These are phyloP conservation scores for Dispira parvispora DNA, from an alignment of 192 early-diverging fungal species.

Conservation along the genomic window DNA sequence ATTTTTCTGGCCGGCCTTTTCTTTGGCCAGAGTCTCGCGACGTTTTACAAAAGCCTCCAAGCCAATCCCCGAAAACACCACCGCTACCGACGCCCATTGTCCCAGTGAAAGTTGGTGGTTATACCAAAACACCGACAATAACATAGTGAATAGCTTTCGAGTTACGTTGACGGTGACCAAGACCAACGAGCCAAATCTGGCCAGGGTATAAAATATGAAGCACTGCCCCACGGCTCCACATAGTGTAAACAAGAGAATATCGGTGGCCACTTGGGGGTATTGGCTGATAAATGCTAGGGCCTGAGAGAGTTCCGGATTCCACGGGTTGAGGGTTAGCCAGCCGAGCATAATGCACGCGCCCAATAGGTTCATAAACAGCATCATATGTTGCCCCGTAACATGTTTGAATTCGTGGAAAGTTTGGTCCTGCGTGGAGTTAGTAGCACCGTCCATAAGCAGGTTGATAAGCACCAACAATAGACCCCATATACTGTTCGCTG, in stretches of 20 bases:
- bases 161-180: conserved; percentile 93
- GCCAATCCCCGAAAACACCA: conserved; percentile 80
- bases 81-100: conserved; percentile 71
- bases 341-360: conserved; percentile 48
- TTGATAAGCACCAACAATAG: conserved; percentile 68
- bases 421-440: conserved; percentile 91
- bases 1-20: too few relatives aligned
- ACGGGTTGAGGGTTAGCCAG: conserved; percentile 68
- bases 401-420: conserved; percentile 59
- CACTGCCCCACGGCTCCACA: conserved; percentile 94
- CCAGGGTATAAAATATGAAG: conserved; percentile 93
- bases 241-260: conserved; percentile 77
- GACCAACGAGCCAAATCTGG: conserved; percentile 72
- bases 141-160: conserved; percentile 88
- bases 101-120: conserved; percentile 53
- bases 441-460: conserved; percentile 83
- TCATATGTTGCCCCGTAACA: conserved; percentile 84
- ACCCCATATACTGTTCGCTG: conserved; percentile 37
- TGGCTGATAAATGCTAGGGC: conserved; percentile 58
- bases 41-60: conserved; percentile 62
- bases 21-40: conserved; percentile 23
- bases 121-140: conserved; percentile 82
- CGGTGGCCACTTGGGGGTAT: conserved; percentile 64
- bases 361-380: conserved; percentile 90
- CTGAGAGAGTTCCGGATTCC: conserved; percentile 49